Percentiles rank a stretch among this genome's conserved stretches.
These are phyloP conservation scores for Dryas alaskensis DNA, from an alignment of 306 rosid species.

Conservation along the genomic window DNA sequence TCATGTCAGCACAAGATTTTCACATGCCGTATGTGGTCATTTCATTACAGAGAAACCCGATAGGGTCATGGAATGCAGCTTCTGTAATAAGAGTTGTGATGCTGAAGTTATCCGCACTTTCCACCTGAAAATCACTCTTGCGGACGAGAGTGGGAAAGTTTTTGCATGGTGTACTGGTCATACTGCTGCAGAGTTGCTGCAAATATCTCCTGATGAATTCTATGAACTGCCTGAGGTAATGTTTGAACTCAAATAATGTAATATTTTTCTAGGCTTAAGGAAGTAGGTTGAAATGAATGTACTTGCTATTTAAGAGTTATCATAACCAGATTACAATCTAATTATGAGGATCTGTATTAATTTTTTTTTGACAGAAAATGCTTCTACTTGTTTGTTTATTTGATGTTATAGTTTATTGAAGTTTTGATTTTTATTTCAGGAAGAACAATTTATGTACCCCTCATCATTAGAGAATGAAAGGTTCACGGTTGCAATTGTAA, in stretches of 20 bases:
- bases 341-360: neutral
- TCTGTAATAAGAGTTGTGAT: conserved; percentile 52
- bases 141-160: conserved; percentile 65
- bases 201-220: conserved; percentile 85
- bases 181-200: conserved; percentile 86
- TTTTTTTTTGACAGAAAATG: neutral
- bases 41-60: conserved; percentile 48
- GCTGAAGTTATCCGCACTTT: conserved; percentile 56
- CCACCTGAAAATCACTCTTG: conserved; percentile 75
- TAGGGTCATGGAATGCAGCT: conserved; percentile 56
- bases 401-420: neutral
- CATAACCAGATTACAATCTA: neutral
- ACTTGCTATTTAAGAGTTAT: neutral
- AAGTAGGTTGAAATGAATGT: neutral
- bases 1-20: conserved; percentile 59
- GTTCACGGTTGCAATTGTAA: conserved; percentile 76
- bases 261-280: neutral
- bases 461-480: conserved; percentile 69
- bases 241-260: neutral
- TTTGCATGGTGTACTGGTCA: conserved; percentile 86
- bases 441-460: conserved; percentile 82
- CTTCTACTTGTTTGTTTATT: neutral
- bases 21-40: conserved; percentile 79
- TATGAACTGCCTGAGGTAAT: conserved; percentile 83
- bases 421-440: conserved; percentile 43